A percentile compares a stretch with the other conserved stretches of the same genome.
Conservation (phyloP, 164 flowering plant genomes). For the Macadamia integrifolia region DNA sequence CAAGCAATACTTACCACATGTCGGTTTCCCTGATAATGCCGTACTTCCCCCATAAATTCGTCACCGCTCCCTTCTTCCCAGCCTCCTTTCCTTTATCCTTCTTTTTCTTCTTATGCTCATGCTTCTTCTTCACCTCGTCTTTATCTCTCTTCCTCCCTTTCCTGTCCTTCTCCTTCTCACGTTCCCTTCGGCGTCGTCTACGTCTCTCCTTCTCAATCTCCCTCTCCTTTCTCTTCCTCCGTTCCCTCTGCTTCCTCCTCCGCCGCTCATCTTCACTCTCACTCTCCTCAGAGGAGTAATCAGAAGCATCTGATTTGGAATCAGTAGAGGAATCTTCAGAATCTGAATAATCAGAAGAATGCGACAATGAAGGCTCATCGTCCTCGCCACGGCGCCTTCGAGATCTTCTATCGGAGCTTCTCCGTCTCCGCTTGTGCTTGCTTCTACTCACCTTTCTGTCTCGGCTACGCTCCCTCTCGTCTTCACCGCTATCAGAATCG, state of each 20-base stretch:
- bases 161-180: conserved; percentile 19
- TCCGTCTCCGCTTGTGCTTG: conserved; percentile 5
- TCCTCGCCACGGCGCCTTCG: conserved; percentile 12
- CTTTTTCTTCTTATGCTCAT: conserved; percentile 28
- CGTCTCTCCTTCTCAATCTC: conserved; percentile 27
- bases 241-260: conserved; percentile 17
- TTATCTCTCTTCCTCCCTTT: conserved; percentile 17
- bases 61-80: conserved; percentile 72
- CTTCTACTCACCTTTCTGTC: conserved; percentile 1
- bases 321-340: conserved; percentile 12
- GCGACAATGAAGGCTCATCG: conserved; percentile 11
- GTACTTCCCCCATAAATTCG: conserved; percentile 88
- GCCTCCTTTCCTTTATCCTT: conserved; percentile 46
- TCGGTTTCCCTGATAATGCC: conserved; percentile 83
- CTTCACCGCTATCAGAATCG: background rate
- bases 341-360: conserved; percentile 9
- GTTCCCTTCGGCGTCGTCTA: conserved; percentile 16
- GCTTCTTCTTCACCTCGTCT: conserved; percentile 19
- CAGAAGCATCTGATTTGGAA: conserved; percentile 18
- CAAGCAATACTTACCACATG: conserved; percentile 63
- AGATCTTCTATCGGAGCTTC: conserved; percentile 12
- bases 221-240: conserved; percentile 20
- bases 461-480: conserved; percentile 3
- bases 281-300: conserved; percentile 11
- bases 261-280: conserved; percentile 16